phyloP scores from a whole-genome alignment of 495 filamentous ascomycete species.

The Sordaria brevicollis region DNA sequence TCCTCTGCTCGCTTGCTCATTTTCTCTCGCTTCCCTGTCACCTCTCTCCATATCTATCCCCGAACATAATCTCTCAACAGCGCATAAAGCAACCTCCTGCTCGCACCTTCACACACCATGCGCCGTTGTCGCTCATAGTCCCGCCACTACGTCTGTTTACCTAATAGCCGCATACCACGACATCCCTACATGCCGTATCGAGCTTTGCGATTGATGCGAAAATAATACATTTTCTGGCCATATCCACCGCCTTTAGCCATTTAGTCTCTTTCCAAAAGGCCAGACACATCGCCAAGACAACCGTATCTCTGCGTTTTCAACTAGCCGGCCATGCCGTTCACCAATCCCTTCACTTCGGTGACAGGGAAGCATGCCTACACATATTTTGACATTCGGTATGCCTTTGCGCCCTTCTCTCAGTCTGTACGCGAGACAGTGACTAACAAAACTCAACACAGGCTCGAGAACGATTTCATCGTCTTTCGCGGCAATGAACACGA shows the following conservation, averaged over 20 bases:
- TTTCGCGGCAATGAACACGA: constrained; percentile 68
- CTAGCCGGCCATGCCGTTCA: constrained; percentile 33
- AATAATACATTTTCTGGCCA: neutral
- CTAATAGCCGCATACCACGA: neutral
- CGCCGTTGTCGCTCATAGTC: neutral
- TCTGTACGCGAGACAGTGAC: neutral
- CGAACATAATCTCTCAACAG: neutral
- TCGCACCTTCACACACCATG: neutral
- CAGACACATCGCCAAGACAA: neutral
- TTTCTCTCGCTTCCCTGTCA: neutral
- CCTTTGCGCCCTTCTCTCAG: neutral
- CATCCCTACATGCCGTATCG: neutral
- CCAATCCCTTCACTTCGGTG: constrained; percentile 39
- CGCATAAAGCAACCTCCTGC: neutral
- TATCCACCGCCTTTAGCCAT: neutral
- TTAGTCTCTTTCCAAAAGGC: neutral
- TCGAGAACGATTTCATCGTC: constrained; percentile 70
- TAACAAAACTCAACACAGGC: constrained; percentile 31
- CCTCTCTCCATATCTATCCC: neutral
- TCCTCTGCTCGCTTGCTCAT: neutral
- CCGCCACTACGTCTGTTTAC: neutral
- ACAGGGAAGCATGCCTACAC: constrained; percentile 31
- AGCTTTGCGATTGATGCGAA: neutral
- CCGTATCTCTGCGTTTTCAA: neutral
- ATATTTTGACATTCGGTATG: constrained; percentile 47